These are phyloP conservation scores for Neonothopanus nambi DNA, from an alignment of 1,284 basidiomycete genomes.

Conservation along the genomic window DNA sequence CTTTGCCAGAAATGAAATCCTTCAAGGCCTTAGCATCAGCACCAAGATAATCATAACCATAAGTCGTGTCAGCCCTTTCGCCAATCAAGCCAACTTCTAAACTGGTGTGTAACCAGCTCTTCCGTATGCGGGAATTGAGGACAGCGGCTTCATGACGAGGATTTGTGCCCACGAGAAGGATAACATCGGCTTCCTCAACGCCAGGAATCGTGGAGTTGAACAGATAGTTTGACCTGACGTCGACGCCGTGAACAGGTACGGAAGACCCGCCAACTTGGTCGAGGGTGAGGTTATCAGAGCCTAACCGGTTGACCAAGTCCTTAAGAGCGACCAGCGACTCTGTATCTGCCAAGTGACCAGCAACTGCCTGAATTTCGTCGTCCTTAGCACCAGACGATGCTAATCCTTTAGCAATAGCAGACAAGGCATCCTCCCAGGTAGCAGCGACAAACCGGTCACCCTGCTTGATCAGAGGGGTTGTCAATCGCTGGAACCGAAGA, in stretches of 20 bases:
- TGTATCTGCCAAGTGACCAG: constrained; percentile 91
- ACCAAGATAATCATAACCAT: constrained; percentile 93
- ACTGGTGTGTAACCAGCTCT: constrained; percentile 86
- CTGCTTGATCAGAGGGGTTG: constrained; percentile 87
- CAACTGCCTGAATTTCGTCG: constrained; percentile 96
- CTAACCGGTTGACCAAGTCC: constrained; percentile 91
- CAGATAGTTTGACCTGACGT: constrained; percentile 94
- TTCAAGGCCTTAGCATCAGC: constrained; percentile 77
- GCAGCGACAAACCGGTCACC: constrained; percentile 92
- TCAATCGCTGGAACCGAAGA: constrained; percentile 93
- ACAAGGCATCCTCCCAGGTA: constrained; percentile 91
- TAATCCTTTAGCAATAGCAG: constrained; percentile 80
- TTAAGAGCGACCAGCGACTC: constrained; percentile 94
- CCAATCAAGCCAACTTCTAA: constrained; percentile 91
- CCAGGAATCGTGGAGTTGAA: constrained; percentile 96
- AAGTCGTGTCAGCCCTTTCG: constrained; percentile 89
- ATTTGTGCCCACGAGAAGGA: constrained; percentile 96
- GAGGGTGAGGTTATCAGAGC: constrained; percentile 91
- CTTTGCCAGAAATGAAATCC: constrained; percentile 79
- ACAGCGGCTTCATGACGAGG: constrained; percentile 98
- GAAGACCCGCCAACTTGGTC: constrained; percentile 74
- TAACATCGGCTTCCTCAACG: constrained; percentile 89
- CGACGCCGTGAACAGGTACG: constrained; percentile 79
- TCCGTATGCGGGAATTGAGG: constrained; percentile 95
- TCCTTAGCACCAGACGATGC: constrained; percentile 80